Evolutionary conservation across 176 grass and related monocot genomes (phyloP).

Genomic region (Phragmites australis): DNA sequence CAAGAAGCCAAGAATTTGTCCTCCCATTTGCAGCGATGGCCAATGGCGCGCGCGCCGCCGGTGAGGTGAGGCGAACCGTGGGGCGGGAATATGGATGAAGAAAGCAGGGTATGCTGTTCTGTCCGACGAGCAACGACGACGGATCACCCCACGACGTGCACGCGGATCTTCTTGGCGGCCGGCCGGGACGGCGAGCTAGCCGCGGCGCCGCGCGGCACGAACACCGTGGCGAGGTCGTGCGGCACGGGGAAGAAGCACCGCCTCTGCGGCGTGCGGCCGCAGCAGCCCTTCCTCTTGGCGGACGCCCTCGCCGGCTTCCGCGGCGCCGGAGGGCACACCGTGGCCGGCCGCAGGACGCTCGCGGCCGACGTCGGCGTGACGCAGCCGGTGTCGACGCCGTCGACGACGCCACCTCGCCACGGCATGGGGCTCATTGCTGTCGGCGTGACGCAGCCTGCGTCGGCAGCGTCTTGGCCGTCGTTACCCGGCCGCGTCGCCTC

Average conservation of each 20-base stretch:
- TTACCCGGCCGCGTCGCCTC: not conserved
- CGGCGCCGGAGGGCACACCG: conserved; percentile 66
- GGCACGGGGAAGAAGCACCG: conserved; percentile 58
- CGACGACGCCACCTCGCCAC: not conserved
- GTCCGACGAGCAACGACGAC: not conserved
- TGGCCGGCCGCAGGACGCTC: conserved; percentile 26
- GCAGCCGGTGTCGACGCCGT: conserved; percentile 29
- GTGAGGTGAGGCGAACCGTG: not conserved
- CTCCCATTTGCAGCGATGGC: not conserved
- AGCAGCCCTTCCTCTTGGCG: conserved; percentile 55
- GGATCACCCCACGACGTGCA: conserved; percentile 27
- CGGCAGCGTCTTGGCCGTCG: not conserved
- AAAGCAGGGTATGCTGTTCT: not conserved
- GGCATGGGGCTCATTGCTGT: not conserved
- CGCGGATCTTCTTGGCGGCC: conserved; percentile 58
- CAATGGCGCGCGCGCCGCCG: not conserved
- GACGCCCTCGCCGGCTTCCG: conserved; percentile 42
- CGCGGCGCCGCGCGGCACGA: conserved; percentile 37
- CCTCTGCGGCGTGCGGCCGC: not conserved
- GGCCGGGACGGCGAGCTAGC: not conserved
- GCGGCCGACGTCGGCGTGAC: conserved; percentile 56
- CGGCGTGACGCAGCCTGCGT: conserved; percentile 47
- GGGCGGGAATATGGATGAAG: not conserved
- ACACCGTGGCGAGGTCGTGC: conserved; percentile 56
- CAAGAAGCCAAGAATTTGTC: not conserved